Conservation (phyloP, 345 rosid species). For the Camelina laxa region DNA sequence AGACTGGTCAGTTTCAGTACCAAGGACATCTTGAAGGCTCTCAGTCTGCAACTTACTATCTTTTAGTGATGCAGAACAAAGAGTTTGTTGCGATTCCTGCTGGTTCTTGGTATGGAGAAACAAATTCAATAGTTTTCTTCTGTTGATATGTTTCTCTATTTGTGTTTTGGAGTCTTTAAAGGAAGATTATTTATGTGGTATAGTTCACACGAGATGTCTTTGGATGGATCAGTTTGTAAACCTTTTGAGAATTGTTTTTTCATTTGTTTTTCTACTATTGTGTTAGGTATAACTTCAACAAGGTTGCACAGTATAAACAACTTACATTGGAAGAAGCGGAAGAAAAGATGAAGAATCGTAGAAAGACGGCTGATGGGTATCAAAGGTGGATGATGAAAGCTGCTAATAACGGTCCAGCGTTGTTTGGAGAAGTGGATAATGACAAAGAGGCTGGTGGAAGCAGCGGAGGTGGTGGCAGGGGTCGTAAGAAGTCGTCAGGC, state of each 20-base stretch:
- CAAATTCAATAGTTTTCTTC: neutral
- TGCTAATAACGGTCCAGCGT: constrained; percentile 88
- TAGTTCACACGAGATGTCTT: neutral
- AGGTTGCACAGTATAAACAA: constrained; percentile 96
- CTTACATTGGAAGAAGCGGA: constrained; percentile 98
- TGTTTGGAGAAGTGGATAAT: constrained; percentile 87
- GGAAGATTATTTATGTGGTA: neutral
- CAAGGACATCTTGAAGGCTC: constrained; percentile 97
- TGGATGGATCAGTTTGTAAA: neutral
- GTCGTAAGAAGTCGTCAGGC: constrained; percentile 68
- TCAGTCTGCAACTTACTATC: constrained; percentile 92
- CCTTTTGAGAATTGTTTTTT: neutral
- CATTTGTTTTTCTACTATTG: neutral
- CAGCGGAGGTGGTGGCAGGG: constrained; percentile 59
- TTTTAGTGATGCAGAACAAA: constrained; percentile 80
- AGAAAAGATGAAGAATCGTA: constrained; percentile 94
- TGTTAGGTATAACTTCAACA: constrained; percentile 82
- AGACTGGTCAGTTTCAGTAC: constrained; percentile 89
- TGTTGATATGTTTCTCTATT: constrained; percentile 18
- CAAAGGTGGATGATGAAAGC: constrained; percentile 99
- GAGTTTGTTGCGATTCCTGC: constrained; percentile 93
- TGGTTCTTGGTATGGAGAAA: constrained; percentile 77
- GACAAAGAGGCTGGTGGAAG: constrained; percentile 65
- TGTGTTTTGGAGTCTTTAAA: neutral
- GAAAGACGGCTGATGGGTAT: constrained; percentile 97